Evolutionary conservation across 1,139 yeast species (phyloP).

Genomic region (Eremothecium coryli): DNA sequence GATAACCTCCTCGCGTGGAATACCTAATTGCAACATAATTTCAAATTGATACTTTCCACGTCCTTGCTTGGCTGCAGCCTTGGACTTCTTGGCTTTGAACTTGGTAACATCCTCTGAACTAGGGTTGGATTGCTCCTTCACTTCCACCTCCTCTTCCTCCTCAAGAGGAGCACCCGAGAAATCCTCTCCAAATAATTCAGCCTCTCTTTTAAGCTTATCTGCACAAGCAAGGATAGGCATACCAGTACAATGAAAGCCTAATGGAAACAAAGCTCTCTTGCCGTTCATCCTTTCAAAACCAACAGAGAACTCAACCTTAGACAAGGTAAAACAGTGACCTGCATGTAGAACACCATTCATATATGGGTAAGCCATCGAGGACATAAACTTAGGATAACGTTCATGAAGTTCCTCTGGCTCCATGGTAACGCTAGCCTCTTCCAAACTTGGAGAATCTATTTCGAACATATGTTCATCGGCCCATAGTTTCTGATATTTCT

Average conservation of each 20-base stretch:
- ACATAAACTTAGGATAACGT: slow-evolving; percentile 77
- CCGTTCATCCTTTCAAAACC: slow-evolving; percentile 96
- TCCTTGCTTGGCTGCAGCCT: slow-evolving; percentile 89
- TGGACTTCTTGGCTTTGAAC: slow-evolving; percentile 84
- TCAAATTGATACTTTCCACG: slow-evolving; percentile 91
- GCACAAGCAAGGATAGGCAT: slow-evolving; percentile 98
- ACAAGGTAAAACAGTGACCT: slow-evolving; percentile 92
- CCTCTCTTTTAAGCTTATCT: slow-evolving; percentile 86
- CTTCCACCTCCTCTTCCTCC: slow-evolving; percentile 42
- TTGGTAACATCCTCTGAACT: slow-evolving; percentile 74
- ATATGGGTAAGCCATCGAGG: slow-evolving; percentile 97
- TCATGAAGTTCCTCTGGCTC: slow-evolving; percentile 59
- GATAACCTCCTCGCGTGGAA: slow-evolving; percentile 69
- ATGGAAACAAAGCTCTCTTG: slow-evolving; percentile 84
- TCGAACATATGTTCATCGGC: slow-evolving; percentile 76
- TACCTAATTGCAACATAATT: slow-evolving; percentile 90
- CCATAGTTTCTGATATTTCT: slow-evolving; percentile 84
- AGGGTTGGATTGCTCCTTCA: slow-evolving; percentile 27
- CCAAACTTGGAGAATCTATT: slow-evolving; percentile 73
- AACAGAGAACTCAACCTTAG: slow-evolving; percentile 87
- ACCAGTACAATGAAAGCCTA: slow-evolving; percentile 99
- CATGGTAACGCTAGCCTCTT: slow-evolving; percentile 51
- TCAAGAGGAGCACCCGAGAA: slow-evolving; percentile 59
- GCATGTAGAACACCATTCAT: slow-evolving; percentile 99
- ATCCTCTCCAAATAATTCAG: slow-evolving; percentile 81